A percentile compares a stretch with the other conserved stretches of the same genome.
Conservation (phyloP, 768 basidiomycete species). For the Hygrocybe coccinea region DNA sequence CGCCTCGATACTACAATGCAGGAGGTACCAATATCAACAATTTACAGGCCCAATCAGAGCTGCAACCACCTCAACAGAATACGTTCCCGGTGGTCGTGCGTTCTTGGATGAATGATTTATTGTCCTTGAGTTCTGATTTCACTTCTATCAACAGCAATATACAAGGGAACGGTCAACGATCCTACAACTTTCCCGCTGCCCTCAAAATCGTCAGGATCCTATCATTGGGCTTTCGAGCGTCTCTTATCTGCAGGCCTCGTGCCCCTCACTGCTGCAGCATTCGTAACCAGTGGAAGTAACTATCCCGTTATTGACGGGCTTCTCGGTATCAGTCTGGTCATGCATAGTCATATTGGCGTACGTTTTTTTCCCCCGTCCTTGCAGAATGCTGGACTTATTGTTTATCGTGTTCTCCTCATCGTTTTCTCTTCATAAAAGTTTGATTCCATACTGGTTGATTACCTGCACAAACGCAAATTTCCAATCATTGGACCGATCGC, state of each 20-base stretch:
- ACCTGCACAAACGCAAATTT: constrained; percentile 91
- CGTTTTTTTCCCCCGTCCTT: constrained; percentile 34
- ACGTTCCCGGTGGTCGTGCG: constrained; percentile 71
- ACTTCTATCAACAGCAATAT: constrained; percentile 52
- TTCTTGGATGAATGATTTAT: constrained; percentile 14
- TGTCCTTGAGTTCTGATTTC: background rate
- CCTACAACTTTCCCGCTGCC: constrained; percentile 84
- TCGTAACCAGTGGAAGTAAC: constrained; percentile 66
- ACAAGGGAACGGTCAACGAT: constrained; percentile 92
- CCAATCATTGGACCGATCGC: constrained; percentile 65
- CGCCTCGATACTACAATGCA: background rate
- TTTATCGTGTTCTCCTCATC: background rate
- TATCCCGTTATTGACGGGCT: constrained; percentile 89
- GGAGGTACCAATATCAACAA: constrained; percentile 8
- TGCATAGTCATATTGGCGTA: constrained; percentile 96
- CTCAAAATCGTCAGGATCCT: constrained; percentile 77
- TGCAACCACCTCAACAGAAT: constrained; percentile 35
- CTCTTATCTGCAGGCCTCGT: constrained; percentile 82
- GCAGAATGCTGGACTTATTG: background rate
- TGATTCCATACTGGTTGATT: constrained; percentile 76
- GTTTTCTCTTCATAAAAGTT: constrained; percentile 44
- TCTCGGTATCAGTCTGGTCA: constrained; percentile 78
- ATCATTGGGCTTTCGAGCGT: constrained; percentile 93
- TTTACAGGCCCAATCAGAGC: constrained; percentile 40
- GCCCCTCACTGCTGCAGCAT: constrained; percentile 83